Conservation (phyloP, 805 yeast genomes). For the Candida ovalis region DNA sequence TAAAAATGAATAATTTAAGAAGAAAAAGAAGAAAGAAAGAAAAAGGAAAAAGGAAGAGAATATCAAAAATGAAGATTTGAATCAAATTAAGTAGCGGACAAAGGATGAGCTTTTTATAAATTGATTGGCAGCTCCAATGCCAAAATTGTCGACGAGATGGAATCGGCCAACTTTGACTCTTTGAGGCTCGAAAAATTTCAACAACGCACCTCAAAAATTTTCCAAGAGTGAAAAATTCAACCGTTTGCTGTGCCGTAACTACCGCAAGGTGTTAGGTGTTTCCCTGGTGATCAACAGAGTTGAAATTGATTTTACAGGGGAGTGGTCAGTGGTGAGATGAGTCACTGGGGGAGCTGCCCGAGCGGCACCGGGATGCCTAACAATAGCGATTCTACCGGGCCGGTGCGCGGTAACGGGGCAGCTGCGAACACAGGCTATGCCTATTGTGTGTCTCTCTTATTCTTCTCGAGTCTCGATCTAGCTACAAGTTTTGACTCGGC, state of each 20-base stretch:
- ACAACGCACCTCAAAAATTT: background rate
- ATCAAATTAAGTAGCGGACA: background rate
- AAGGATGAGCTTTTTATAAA: background rate
- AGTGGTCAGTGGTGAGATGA: background rate
- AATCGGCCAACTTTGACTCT: background rate
- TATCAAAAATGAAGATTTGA: background rate
- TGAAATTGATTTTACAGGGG: too few species aligned
- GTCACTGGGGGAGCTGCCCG: background rate
- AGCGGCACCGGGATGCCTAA: background rate
- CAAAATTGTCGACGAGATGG: background rate
- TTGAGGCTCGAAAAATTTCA: background rate
- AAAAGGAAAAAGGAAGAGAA: background rate
- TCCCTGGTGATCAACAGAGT: background rate
- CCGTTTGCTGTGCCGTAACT: background rate
- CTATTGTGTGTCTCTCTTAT: too few species aligned
- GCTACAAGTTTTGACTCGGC: too few species aligned
- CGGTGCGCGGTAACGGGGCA: background rate
- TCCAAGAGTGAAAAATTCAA: background rate
- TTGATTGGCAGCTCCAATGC: too few species aligned
- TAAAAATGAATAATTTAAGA: conserved; percentile 18
- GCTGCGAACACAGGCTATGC: too few species aligned
- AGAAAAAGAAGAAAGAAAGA: background rate
- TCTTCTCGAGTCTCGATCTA: too few species aligned
- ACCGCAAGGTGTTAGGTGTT: background rate
- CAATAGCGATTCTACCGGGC: background rate